Percentiles rank a stretch among this genome's conserved stretches.
These are phyloP conservation scores for Alternaria infectoria DNA, from an alignment of 2,329 filamentous ascomycete species.

Conservation along the genomic window DNA sequence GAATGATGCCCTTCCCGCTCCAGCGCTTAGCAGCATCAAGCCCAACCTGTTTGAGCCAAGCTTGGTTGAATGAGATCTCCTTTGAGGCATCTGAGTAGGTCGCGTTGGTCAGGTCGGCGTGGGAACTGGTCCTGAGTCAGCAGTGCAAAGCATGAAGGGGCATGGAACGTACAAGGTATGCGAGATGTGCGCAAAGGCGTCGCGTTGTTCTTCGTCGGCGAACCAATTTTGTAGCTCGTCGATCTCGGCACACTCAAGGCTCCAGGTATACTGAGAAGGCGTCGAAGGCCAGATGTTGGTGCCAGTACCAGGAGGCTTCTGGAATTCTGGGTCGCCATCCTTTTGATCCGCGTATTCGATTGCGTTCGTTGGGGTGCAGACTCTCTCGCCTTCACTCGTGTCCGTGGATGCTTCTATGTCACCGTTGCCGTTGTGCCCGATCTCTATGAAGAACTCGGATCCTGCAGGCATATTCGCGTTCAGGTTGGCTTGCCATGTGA, in stretches of 20 bases:
- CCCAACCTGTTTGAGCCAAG: conserved; percentile 63
- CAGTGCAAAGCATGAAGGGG: not conserved
- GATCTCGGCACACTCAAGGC: conserved; percentile 55
- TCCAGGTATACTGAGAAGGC: conserved; percentile 57
- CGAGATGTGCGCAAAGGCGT: conserved; percentile 64
- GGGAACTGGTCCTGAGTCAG: conserved; percentile 48
- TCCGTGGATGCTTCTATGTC: conserved; percentile 46
- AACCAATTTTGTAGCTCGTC: conserved; percentile 64
- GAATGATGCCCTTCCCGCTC: conserved; percentile 63
- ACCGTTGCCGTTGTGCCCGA: conserved; percentile 49
- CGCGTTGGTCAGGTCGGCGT: conserved; percentile 65
- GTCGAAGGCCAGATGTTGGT: conserved; percentile 48
- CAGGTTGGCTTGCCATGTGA: conserved; percentile 37
- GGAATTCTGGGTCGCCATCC: conserved; percentile 52
- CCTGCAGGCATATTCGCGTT: conserved; percentile 43
- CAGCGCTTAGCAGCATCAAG: conserved; percentile 56
- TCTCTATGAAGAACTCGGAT: conserved; percentile 46
- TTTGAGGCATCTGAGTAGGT: conserved; percentile 63
- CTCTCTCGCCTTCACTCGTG: conserved; percentile 22
- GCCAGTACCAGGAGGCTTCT: conserved; percentile 51
- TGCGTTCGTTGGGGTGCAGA: conserved; percentile 41
- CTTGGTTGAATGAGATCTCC: conserved; percentile 67
- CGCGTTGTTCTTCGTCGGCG: conserved; percentile 55
- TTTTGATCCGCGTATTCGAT: conserved; percentile 51
- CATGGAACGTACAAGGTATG: conserved; percentile 60